A percentile compares a stretch with the other conserved stretches of the same genome.
These are phyloP conservation scores for Neopestalotiopsis rosae DNA, from an alignment of 2,329 filamentous ascomycete species.

Conservation along the genomic window DNA sequence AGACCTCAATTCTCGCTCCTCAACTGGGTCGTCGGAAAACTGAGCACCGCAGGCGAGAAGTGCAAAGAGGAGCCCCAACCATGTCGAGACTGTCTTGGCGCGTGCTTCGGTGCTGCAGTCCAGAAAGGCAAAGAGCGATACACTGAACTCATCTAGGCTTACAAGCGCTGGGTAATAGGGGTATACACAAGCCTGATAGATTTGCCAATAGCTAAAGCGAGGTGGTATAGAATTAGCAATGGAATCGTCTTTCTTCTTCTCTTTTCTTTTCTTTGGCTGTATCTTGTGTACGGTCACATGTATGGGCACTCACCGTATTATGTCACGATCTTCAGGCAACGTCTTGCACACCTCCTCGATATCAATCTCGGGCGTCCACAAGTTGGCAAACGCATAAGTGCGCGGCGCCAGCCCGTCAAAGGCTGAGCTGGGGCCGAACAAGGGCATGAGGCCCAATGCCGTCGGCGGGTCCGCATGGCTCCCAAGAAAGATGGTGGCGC, in stretches of 20 bases:
- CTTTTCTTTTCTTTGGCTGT: neutral
- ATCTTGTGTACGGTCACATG: neutral
- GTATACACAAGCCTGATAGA: conserved; percentile 11
- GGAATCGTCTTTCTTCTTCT: neutral
- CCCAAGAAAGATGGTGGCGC: conserved; percentile 15
- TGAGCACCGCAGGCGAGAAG: conserved; percentile 11
- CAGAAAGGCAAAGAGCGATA: conserved; percentile 11
- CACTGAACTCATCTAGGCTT: conserved; percentile 11
- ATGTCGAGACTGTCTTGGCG: conserved; percentile 6
- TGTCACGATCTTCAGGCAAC: conserved; percentile 9
- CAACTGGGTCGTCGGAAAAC: conserved; percentile 10
- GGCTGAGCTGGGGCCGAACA: conserved; percentile 6
- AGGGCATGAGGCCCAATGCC: conserved; percentile 5
- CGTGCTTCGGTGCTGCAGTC: neutral
- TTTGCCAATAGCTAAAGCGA: conserved; percentile 6
- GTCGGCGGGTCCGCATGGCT: neutral
- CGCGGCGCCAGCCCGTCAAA: conserved; percentile 1
- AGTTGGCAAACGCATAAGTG: conserved; percentile 11
- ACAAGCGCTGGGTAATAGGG: conserved; percentile 15
- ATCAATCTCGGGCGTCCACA: conserved; percentile 8
- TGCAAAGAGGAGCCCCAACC: conserved; percentile 9
- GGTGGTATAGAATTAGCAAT: too few relatives aligned
- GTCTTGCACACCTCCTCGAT: conserved; percentile 12
- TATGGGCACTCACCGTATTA: conserved; percentile 1
- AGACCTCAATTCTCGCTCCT: conserved; percentile 10